Evolutionary conservation across 805 yeast genomes (phyloP), one percentile per base, ranked within the genome.

Genomic region (Candida koratica): DNA sequence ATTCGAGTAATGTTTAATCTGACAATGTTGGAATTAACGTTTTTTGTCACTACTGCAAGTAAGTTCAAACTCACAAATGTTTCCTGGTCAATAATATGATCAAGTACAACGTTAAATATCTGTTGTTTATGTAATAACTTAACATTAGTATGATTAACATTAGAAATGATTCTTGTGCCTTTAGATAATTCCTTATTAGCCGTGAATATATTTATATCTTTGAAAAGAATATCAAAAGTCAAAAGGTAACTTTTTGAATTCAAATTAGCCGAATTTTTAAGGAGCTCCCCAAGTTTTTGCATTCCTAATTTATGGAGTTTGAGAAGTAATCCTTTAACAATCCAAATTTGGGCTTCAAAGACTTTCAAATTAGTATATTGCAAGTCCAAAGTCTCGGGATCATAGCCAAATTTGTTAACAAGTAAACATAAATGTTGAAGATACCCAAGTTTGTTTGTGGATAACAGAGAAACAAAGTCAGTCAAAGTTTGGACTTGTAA

Each of bases 101-200:
- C 56, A 5, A 86, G 67, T 1, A 78, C 61, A 6, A 67, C 60
- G 41, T 77, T 75, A 53, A 87, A 86, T 17, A 85, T 69, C 44
- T 79, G 79, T 52, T 93, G 98, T 53, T 87, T 87, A 68, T 83
- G 86, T 16, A 93, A 66, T 29, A 74, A 56, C 40, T 84, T 73
- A 13, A 82, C 73, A 41, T 79, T 76, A 37, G 83, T 68, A 43
- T 77, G 77, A 43, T 55, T 55, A 1, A 71, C 73, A n/a, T 63
- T 63, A 17, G 69, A 69, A 5, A 62, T 69, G 25, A 51, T 55
- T 46, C 52, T 67, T 11, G 44, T 43, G 25, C 49, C 47, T 20
- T 48, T 51, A 5, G 50, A 45, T 57, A 42, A 53, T 20, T 58
- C 71, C 48, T 75, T 77, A 30, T 69, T 61, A 36, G 83, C 6